Conservation (phyloP, 352 stramenopile genomes). For the Thalassiosira exigua region DNA sequence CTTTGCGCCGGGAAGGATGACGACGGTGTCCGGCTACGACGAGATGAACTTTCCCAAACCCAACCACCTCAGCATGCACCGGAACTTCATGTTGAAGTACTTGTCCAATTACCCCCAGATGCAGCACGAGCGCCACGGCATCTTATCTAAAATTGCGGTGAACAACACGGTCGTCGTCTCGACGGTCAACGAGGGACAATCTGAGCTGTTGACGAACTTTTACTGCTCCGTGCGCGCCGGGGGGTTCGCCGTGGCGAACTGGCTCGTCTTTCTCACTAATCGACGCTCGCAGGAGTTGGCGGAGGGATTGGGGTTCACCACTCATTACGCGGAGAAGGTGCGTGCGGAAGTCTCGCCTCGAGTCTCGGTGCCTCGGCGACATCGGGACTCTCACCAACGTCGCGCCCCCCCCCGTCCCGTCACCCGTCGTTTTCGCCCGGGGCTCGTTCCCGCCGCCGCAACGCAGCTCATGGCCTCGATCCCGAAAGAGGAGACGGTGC, state of each 20-base stretch:
- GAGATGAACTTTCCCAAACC: conserved; percentile 47
- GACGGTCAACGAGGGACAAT: conserved; percentile 75
- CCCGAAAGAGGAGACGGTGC: conserved; percentile 52
- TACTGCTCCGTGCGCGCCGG: conserved; percentile 46
- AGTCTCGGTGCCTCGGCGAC: too few species aligned
- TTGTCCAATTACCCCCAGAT: conserved; percentile 55
- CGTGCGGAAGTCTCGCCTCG: conserved; percentile 70
- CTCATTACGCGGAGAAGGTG: conserved; percentile 84
- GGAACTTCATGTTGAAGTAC: conserved; percentile 62
- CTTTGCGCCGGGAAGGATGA: too few species aligned
- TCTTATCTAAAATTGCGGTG: conserved; percentile 63
- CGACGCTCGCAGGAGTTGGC: conserved; percentile 31
- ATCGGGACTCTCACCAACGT: too few species aligned
- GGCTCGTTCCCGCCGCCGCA: neutral
- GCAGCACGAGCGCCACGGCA: conserved; percentile 52
- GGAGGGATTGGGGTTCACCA: conserved; percentile 75
- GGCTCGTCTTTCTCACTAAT: conserved; percentile 73
- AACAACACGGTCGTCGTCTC: conserved; percentile 82
- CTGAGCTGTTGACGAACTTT: conserved; percentile 68
- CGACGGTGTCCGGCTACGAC: conserved; percentile 27
- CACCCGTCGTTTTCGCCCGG: neutral
- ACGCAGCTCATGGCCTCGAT: conserved; percentile 49
- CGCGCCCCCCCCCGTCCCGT: neutral
- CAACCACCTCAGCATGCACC: conserved; percentile 42
- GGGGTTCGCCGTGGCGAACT: conserved; percentile 53